These are phyloP conservation scores for Chalciporus sp. DNA, from an alignment of 1,284 basidiomycete genomes.

Conservation along the genomic window DNA sequence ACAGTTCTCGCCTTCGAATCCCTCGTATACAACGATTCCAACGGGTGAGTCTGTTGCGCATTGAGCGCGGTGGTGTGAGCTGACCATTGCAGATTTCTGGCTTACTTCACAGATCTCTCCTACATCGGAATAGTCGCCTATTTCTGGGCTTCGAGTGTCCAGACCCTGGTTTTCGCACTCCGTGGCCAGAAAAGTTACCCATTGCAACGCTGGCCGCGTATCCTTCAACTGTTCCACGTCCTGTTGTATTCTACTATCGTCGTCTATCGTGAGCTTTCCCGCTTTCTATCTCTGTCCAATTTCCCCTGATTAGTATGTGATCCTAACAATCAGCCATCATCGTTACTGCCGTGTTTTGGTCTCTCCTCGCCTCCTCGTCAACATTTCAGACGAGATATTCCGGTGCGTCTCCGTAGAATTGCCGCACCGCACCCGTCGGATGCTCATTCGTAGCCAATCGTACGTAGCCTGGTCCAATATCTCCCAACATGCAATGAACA, in stretches of 20 bases:
- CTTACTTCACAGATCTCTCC: constrained; percentile 65
- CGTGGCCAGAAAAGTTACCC: constrained; percentile 44
- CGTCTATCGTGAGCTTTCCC: constrained; percentile 60
- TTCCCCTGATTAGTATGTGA: not conserved
- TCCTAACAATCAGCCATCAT: constrained; percentile 48
- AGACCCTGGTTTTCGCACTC: constrained; percentile 51
- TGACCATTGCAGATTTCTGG: constrained; percentile 50
- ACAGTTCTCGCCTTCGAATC: constrained; percentile 45
- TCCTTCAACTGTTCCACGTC: constrained; percentile 60
- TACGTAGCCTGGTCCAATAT: constrained; percentile 60
- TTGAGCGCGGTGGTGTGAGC: not conserved
- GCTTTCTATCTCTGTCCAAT: not conserved
- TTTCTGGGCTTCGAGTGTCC: constrained; percentile 59
- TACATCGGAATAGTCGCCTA: constrained; percentile 66
- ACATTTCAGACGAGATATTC: constrained; percentile 44
- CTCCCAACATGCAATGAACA: constrained; percentile 65
- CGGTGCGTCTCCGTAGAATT: constrained; percentile 33
- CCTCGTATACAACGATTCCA: constrained; percentile 30
- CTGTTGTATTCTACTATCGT: constrained; percentile 53
- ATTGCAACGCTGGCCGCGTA: constrained; percentile 58
- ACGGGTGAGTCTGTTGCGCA: constrained; percentile 28
- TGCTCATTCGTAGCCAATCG: constrained; percentile 1
- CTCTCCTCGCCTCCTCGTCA: constrained; percentile 46
- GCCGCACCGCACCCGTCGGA: not conserved
- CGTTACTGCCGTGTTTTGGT: constrained; percentile 71